phyloP scores from a whole-genome alignment of 805 yeast genomes.

The Dipodascopsis tothii region DNA sequence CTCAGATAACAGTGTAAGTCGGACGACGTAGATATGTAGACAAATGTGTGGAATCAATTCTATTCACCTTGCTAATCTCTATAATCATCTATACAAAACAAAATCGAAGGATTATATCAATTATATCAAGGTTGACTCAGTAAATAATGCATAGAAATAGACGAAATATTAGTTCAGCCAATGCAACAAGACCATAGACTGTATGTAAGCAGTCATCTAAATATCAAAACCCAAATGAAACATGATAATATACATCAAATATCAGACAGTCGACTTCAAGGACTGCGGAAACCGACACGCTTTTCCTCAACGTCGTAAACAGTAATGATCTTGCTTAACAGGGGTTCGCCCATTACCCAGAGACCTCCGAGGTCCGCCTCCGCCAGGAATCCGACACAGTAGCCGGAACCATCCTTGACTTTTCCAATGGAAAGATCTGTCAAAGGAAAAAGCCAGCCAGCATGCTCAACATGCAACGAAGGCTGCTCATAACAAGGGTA shows the following conservation, averaged over 20 bases:
- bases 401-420: constrained; percentile 21
- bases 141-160: too few species aligned
- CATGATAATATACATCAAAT: not conserved
- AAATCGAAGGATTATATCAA: too few species aligned
- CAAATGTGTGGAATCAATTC: too few species aligned
- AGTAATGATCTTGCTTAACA: constrained; percentile 13
- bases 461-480: constrained; percentile 19
- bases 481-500: constrained; percentile 21
- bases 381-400: constrained; percentile 20
- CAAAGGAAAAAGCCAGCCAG: constrained; percentile 22
- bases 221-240: too few species aligned
- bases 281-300: constrained; percentile 14
- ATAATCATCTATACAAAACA: too few species aligned
- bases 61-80: too few species aligned
- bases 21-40: too few species aligned
- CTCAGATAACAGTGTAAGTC: too few species aligned
- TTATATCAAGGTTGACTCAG: not conserved
- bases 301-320: constrained; percentile 16
- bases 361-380: constrained; percentile 21
- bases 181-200: too few species aligned
- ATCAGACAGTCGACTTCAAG: not conserved
- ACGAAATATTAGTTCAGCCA: too few species aligned
- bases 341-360: constrained; percentile 23
- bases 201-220: too few species aligned
- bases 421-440: constrained; percentile 15